A percentile compares a stretch with the other conserved stretches of the same genome.
Evolutionary conservation across 2,329 filamentous ascomycete species (phyloP).

Genomic region (Penicillium vulpinum): DNA sequence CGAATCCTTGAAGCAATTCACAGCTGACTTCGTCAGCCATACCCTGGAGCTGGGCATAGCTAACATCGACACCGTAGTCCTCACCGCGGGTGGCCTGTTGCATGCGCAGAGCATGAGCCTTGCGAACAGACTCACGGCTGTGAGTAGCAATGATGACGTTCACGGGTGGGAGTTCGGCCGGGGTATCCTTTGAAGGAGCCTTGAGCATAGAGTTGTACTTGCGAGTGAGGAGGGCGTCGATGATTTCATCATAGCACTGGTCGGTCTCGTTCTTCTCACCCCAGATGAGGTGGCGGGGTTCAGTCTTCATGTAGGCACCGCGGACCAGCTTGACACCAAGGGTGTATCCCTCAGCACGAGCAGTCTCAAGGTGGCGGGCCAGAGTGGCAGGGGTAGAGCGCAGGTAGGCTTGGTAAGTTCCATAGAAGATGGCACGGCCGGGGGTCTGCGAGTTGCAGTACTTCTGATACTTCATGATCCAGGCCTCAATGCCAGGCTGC

Average conservation of each 20-base stretch:
- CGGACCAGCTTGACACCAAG: constrained; percentile 56
- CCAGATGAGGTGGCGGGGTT: constrained; percentile 49
- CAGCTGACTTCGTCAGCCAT: constrained; percentile 92
- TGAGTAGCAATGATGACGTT: constrained; percentile 61
- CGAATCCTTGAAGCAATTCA: constrained; percentile 51
- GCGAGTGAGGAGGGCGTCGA: constrained; percentile 56
- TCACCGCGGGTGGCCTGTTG: constrained; percentile 50
- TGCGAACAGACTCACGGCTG: constrained; percentile 56
- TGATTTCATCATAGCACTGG: constrained; percentile 57
- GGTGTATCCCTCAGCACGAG: constrained; percentile 51
- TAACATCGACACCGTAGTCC: constrained; percentile 46
- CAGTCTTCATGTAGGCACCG: constrained; percentile 55
- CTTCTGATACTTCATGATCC: constrained; percentile 56
- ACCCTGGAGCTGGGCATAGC: constrained; percentile 81
- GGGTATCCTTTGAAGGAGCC: constrained; percentile 42
- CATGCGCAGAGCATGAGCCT: constrained; percentile 49
- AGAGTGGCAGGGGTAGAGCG: constrained; percentile 51
- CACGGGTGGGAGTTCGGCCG: constrained; percentile 42
- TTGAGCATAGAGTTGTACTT: constrained; percentile 59
- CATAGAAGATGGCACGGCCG: constrained; percentile 54
- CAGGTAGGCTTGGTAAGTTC: constrained; percentile 56
- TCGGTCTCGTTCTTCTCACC: constrained; percentile 51
- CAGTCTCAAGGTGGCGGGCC: constrained; percentile 46
- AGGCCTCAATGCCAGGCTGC: constrained; percentile 53
- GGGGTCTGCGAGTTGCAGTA: constrained; percentile 51